Conservation (phyloP, 2,329 filamentous ascomycete genomes). For the Neofusicoccum umdonicola region DNA sequence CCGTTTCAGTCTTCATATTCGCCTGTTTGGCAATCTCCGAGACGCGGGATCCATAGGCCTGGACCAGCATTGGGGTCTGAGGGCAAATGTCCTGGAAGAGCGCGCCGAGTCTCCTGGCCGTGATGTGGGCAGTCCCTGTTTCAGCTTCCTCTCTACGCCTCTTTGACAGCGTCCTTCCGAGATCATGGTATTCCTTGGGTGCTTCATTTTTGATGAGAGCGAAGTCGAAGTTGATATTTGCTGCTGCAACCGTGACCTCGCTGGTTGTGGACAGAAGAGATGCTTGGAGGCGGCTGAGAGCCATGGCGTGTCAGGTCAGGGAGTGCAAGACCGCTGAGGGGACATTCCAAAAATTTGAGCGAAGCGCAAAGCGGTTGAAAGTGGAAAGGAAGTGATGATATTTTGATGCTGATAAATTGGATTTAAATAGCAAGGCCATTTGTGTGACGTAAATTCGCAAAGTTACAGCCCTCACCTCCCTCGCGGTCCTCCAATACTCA, state of each 20-base stretch:
- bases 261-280: constrained; percentile 18
- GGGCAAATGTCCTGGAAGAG: constrained; percentile 40
- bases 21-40: constrained; percentile 27
- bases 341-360: no score
- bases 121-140: constrained; percentile 35
- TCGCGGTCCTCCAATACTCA: no score
- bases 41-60: constrained; percentile 35
- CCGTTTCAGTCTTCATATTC: neutral
- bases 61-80: constrained; percentile 31
- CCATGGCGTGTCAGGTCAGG: neutral
- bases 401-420: no score
- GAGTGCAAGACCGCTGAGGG: no score
- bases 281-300: constrained; percentile 9
- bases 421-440: no score
- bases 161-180: constrained; percentile 33
- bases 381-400: no score
- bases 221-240: constrained; percentile 45
- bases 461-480: no score
- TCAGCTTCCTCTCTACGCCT: constrained; percentile 38
- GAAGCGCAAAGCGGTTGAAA: no score
- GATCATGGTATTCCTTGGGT: constrained; percentile 34
- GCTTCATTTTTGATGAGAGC: constrained; percentile 42
- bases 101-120: constrained; percentile 40
- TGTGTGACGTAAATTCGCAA: no score
- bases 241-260: constrained; percentile 20